phyloP scores from a whole-genome alignment of 2,329 filamentous ascomycete species.

The Elsinoe ampelina region DNA sequence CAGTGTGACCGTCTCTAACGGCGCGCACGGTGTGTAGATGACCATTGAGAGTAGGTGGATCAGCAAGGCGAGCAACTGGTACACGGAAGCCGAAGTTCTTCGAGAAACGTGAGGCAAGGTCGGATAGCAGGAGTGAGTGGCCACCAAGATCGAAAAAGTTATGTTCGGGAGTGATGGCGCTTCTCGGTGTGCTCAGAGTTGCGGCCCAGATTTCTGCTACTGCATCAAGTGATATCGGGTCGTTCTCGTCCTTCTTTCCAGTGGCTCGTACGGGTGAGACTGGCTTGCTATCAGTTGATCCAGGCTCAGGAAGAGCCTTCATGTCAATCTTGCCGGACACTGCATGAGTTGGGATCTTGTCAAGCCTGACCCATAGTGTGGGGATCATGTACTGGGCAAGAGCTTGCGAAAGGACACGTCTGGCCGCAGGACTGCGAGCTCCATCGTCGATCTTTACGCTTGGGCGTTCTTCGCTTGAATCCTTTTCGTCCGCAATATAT shows the following conservation, averaged over 20 bases:
- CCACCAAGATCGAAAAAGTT: conserved; percentile 76
- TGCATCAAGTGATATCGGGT: conserved; percentile 56
- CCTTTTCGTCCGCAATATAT: conserved; percentile 62
- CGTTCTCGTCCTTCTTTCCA: conserved; percentile 44
- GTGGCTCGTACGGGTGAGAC: conserved; percentile 24
- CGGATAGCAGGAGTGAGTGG: conserved; percentile 68
- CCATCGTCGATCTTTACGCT: conserved; percentile 58
- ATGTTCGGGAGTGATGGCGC: conserved; percentile 56
- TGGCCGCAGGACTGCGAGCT: conserved; percentile 60
- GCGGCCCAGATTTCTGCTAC: conserved; percentile 65
- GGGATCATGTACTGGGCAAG: conserved; percentile 81
- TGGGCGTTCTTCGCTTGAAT: conserved; percentile 49
- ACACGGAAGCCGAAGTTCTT: conserved; percentile 64
- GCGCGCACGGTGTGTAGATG: conserved; percentile 63
- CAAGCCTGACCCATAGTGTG: conserved; percentile 63
- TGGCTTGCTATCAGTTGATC: conserved; percentile 33
- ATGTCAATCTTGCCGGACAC: conserved; percentile 73
- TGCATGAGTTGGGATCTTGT: conserved; percentile 61
- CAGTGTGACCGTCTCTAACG: conserved; percentile 62
- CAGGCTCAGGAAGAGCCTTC: conserved; percentile 59
- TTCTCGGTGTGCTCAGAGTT: conserved; percentile 55
- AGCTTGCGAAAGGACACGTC: conserved; percentile 54
- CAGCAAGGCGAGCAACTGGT: conserved; percentile 60
- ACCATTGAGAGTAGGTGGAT: conserved; percentile 60
- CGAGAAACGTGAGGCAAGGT: conserved; percentile 61